Conservation (phyloP, 116 monocot genomes). For the Dioscorea cayenensis region DNA sequence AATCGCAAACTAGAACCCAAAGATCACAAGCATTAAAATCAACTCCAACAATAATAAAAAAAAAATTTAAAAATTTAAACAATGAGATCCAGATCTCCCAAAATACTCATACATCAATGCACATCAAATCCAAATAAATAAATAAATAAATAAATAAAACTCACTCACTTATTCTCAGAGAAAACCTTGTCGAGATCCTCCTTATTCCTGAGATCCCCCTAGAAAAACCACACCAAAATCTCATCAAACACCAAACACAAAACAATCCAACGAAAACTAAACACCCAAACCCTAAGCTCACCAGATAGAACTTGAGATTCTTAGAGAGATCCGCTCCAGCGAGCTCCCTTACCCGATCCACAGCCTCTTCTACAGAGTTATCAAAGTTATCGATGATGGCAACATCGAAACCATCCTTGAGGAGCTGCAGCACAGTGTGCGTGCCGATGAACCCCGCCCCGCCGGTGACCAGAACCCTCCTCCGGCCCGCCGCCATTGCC, state of each 20-base stretch:
- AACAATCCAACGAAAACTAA: not conserved
- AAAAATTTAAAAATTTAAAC: not conserved
- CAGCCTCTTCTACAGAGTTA: constrained; percentile 63
- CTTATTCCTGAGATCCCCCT: constrained; percentile 74
- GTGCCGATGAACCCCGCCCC: constrained; percentile 83
- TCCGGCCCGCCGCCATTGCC: constrained; percentile 14
- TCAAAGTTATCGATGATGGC: constrained; percentile 64
- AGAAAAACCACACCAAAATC: not conserved
- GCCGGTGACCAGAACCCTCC: constrained; percentile 59
- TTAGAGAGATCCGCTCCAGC: constrained; percentile 48
- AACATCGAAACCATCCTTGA: constrained; percentile 52
- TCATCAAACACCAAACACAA: not conserved
- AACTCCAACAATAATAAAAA: not conserved
- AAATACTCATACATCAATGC: not conserved
- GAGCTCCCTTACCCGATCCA: constrained; percentile 51
- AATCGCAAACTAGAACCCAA: too few species aligned
- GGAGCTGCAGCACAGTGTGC: constrained; percentile 76
- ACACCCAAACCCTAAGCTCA: constrained; percentile 2
- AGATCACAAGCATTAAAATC: too few species aligned
- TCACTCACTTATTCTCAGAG: constrained; percentile 33
- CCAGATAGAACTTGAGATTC: constrained; percentile 38
- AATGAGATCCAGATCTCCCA: not conserved
- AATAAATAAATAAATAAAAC: not conserved
- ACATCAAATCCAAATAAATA: not conserved
- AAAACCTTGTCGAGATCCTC: constrained; percentile 71